Percentiles rank a stretch among this genome's conserved stretches.
phyloP scores from a whole-genome alignment of 257 asterid species.

The Salvia rosmarinus region DNA sequence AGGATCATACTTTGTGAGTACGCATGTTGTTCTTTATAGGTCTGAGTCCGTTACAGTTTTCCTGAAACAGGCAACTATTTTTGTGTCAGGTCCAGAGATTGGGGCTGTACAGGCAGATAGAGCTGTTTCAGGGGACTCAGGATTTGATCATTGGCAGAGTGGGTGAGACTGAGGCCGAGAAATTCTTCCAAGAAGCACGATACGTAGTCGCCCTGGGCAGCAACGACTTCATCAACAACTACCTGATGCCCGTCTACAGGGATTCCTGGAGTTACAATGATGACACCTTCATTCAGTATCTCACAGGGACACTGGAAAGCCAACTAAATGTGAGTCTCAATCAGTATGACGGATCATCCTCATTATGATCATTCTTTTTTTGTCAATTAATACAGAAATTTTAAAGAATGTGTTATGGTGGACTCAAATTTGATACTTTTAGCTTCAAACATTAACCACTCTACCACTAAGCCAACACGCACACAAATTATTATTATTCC shows the following conservation, averaged over 20 bases:
- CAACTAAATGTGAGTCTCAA: slow-evolving; percentile 60
- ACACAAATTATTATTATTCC: too few species aligned
- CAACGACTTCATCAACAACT: slow-evolving; percentile 92
- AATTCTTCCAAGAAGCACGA: slow-evolving; percentile 63
- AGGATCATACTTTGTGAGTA: slow-evolving; percentile 71
- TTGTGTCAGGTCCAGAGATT: slow-evolving; percentile 65
- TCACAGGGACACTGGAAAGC: slow-evolving; percentile 52
- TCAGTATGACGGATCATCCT: too few species aligned
- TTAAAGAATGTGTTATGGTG: too few species aligned
- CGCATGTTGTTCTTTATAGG: background rate
- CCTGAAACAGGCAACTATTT: background rate
- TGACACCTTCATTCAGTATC: slow-evolving; percentile 58
- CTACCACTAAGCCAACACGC: too few species aligned
- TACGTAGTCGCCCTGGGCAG: slow-evolving; percentile 90
- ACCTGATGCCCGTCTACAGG: slow-evolving; percentile 76
- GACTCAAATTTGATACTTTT: too few species aligned
- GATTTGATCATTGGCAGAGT: slow-evolving; percentile 54
- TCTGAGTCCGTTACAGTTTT: background rate
- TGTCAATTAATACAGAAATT: too few species aligned
- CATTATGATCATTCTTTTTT: too few species aligned
- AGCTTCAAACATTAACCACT: too few species aligned
- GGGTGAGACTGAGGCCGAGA: slow-evolving; percentile 51
- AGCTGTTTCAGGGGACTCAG: slow-evolving; percentile 78
- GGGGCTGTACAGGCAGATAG: slow-evolving; percentile 73
- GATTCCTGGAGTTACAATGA: slow-evolving; percentile 79